Base-by-base conservation (phyloP, 2,329 filamentous ascomycete species). In the Trichoderma sp. region DNA sequence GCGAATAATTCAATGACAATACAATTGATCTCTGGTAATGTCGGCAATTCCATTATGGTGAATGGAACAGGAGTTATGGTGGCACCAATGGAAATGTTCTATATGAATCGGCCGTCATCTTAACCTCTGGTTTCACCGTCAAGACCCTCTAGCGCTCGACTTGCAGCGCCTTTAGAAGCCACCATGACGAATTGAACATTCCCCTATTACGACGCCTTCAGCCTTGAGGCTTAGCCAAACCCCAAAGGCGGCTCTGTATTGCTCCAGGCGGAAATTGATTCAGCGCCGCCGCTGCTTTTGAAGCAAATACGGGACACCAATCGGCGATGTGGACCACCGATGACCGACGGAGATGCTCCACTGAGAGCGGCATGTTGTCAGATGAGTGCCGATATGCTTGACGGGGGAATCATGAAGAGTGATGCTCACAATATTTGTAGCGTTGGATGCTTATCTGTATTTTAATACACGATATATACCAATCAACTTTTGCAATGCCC, bases 271-370 rank as follows among this genome's bases (percentile, higher is more conserved):
- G 65, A 35, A 53, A n/a, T 68, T 56, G 41, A 24, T 56, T 68
- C 35, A 45, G 16, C 35, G 63, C 63, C 38, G 63, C 38, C 38
- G 24, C 63, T 63, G 59, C 24, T 45, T 6, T 12, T 50, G 38
- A 50, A 31, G 38, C 14, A 45, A 5, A 27, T 66, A n/a, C 35
- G 24, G 35, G 24, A 18, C 35, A 29, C 16, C 38, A 16, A 21
- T 66, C 38, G 63, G 63, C 63, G 38, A 66, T n/a, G 63, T 66
- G 63, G 63, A 66, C 38, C 63, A 31, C 63, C 63, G 63, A 66
- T 18, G 24, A 11, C 63, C 63, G 63, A 66, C 8, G 63, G 63
- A n/a, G 38, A 27, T 31, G 63, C 63, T 66, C 63, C 63, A 66
- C 63, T 66, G 38, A n/a, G 24, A 9, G 63, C 63, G 38, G 63